Conservation (phyloP, 257 asterid genomes). For the Plantago ovata region DNA sequence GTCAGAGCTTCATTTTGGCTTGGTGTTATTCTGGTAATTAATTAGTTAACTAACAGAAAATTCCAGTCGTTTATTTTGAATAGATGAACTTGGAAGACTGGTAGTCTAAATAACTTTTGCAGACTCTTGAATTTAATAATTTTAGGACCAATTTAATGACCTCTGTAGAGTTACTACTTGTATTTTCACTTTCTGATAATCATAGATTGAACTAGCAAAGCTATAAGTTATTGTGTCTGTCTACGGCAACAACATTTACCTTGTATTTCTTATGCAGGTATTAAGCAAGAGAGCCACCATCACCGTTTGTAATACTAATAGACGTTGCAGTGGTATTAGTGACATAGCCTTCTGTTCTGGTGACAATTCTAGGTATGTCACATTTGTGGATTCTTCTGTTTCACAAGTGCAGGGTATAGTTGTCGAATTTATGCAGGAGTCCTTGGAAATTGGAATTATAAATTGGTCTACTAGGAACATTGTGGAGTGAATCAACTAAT, state of each 20-base stretch:
- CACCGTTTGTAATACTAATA: slow-evolving; percentile 66
- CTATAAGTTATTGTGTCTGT: background rate
- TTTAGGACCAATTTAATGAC: background rate
- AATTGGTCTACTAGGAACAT: too few species aligned
- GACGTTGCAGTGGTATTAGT: slow-evolving; percentile 65
- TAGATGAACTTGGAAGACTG: slow-evolving; percentile 3
- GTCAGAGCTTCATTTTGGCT: slow-evolving; percentile 9
- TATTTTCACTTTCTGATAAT: background rate
- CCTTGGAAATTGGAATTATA: too few species aligned
- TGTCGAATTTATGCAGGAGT: too few species aligned
- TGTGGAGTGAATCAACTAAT: too few species aligned
- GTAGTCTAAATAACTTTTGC: slow-evolving; percentile 3
- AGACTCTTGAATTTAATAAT: background rate
- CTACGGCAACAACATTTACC: background rate
- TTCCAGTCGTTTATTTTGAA: background rate
- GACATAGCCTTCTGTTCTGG: slow-evolving; percentile 75
- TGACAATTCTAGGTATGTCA: slow-evolving; percentile 65
- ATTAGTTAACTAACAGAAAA: slow-evolving; percentile 1
- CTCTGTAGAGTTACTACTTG: background rate
- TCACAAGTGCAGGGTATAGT: too few species aligned
- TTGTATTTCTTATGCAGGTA: slow-evolving; percentile 46
- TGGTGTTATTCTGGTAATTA: background rate
- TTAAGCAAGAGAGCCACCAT: slow-evolving; percentile 62
- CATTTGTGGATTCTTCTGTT: background rate
- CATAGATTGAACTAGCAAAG: background rate